Base-by-base conservation (phyloP, 2,329 filamentous ascomycete genomes). In the Magnaporthiopsis rhizophila region DNA sequence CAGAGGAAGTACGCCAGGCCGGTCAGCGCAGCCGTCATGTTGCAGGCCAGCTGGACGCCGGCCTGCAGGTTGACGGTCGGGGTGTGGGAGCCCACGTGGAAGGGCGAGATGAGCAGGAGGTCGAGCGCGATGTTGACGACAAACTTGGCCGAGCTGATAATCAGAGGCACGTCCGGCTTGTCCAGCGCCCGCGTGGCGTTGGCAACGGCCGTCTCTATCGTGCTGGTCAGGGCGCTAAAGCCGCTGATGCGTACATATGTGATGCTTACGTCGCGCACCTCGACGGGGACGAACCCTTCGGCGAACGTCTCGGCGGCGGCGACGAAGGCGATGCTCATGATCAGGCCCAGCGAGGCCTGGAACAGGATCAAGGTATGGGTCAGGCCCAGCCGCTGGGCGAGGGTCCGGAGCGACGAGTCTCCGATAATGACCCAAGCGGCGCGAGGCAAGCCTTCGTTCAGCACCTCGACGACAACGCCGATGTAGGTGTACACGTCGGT, bases 401-500 rank as follows among this genome's bases (percentile, higher is more conserved):
- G 71, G 0, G 77, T 76, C 1, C 86, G 80, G 0, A 81, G 84
- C 0, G 83, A 74, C 34, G 80, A 81, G 73, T 91, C 86, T 9
- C 86, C 88, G 65, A 91, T 90, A 65, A 89, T 81, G 7, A 87
- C 78, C 84, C 86, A 92, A 0, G 87, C 81, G 0, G 87, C 85
- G 28, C 88, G 80, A 0, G 88, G 88, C 0, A 92, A 82, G 0
- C 89, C 88, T 71, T 92, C 89, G 67, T 91, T 91, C 21, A 92
- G 73, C 0, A 90, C 87, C 71, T 91, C 86, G 1, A 82, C 83
- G 0, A 90, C 79, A 0, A 86, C 81, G 26, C 83, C 80, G 65
- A 91, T 89, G 72, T 91, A 91, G 0, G 86, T 90, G 73, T 89
- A 90, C 0, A 81, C 77, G 65, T 89, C 86, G 0, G 85, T 89